phyloP scores from a whole-genome alignment of 2,329 filamentous ascomycete genomes.

The Reticulascus tulasneorum region DNA sequence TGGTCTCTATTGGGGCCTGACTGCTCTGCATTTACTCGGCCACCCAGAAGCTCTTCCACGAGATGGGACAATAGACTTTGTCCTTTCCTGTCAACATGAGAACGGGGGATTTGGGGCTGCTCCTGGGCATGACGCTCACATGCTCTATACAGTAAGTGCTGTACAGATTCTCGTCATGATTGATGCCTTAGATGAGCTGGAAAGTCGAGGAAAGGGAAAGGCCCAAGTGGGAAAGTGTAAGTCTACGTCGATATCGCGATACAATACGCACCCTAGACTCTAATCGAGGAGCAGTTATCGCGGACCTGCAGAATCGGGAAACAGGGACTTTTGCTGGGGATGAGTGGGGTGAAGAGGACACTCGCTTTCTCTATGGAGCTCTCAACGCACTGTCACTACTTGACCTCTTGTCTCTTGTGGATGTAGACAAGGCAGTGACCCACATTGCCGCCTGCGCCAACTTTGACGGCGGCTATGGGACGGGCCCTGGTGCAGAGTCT shows the following conservation, averaged over 20 bases:
- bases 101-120: slow-evolving; percentile 91
- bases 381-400: slow-evolving; percentile 87
- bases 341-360: slow-evolving; percentile 95
- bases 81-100: slow-evolving; percentile 89
- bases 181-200: slow-evolving; percentile 80
- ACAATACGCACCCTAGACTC: background rate
- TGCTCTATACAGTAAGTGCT: slow-evolving; percentile 93
- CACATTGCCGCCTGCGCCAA: slow-evolving; percentile 83
- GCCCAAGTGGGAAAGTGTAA: slow-evolving; percentile 74
- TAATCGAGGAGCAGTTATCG: slow-evolving; percentile 57
- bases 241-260: slow-evolving; percentile 26
- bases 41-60: slow-evolving; percentile 78
- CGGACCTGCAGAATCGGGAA: slow-evolving; percentile 71
- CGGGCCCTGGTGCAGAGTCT: slow-evolving; percentile 84
- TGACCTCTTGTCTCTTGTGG: slow-evolving; percentile 65
- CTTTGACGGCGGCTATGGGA: slow-evolving; percentile 91
- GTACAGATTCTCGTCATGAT: slow-evolving; percentile 88
- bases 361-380: slow-evolving; percentile 86
- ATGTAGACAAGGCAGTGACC: slow-evolving; percentile 74
- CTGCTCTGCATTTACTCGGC: slow-evolving; percentile 78
- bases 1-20: slow-evolving; percentile 95
- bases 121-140: slow-evolving; percentile 90
- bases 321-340: slow-evolving; percentile 91
- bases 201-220: slow-evolving; percentile 65
- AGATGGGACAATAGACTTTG: slow-evolving; percentile 79